These are phyloP conservation scores for Lasiodiplodia theobromae DNA, from an alignment of 2,329 filamentous ascomycete species.

Conservation along the genomic window DNA sequence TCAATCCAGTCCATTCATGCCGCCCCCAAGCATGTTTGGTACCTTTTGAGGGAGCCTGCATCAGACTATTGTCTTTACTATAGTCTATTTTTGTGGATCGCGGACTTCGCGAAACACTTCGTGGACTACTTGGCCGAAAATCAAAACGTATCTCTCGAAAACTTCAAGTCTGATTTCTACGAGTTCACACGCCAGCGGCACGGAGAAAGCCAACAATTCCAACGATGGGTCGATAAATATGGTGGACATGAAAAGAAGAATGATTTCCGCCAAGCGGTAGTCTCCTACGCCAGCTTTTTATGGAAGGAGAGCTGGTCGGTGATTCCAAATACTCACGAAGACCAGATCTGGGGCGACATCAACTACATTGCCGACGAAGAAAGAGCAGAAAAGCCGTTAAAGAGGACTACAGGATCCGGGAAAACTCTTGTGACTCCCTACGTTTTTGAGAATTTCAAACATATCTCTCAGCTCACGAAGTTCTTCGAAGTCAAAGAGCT, in stretches of 20 bases:
- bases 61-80: conserved; percentile 69
- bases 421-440: conserved; percentile 75
- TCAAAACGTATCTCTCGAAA: conserved; percentile 55
- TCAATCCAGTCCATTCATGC: conserved; percentile 64
- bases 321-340: conserved; percentile 41
- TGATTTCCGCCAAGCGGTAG: conserved; percentile 71
- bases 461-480: conserved; percentile 56
- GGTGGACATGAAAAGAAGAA: conserved; percentile 36
- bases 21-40: conserved; percentile 62
- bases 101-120: conserved; percentile 73
- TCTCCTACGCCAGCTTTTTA: conserved; percentile 68
- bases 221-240: conserved; percentile 62
- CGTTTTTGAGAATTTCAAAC: conserved; percentile 68
- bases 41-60: conserved; percentile 64
- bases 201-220: conserved; percentile 50
- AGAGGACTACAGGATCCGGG: conserved; percentile 29
- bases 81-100: conserved; percentile 72
- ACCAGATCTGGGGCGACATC: conserved; percentile 61
- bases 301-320: conserved; percentile 68
- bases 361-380: background rate
- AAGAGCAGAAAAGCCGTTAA: conserved; percentile 5
- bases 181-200: conserved; percentile 63
- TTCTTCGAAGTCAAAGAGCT: background rate
- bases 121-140: conserved; percentile 66
- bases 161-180: conserved; percentile 67